phyloP scores from a whole-genome alignment of 257 asterid genomes.

The Pogostemon cablin region DNA sequence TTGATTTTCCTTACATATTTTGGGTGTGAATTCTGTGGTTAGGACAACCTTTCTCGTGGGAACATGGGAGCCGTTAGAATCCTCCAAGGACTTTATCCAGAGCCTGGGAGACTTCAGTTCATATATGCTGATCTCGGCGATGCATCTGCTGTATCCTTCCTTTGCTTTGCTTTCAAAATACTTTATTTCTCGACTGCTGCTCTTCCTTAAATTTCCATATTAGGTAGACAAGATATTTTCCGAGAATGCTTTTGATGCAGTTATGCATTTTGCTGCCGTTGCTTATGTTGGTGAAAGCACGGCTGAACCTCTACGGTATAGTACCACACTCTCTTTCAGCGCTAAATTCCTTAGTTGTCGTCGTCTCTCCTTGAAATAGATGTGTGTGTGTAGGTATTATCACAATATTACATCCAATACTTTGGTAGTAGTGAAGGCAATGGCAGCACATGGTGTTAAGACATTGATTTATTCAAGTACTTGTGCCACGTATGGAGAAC shows the following conservation, averaged over 20 bases:
- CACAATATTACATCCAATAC: conserved; percentile 85
- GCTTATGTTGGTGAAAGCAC: conserved; percentile 95
- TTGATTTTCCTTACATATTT: neutral
- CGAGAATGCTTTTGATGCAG: conserved; percentile 79
- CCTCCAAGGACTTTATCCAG: conserved; percentile 68
- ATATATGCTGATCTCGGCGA: conserved; percentile 85
- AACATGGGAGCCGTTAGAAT: conserved; percentile 82
- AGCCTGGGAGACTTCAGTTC: conserved; percentile 86
- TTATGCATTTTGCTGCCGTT: conserved; percentile 90
- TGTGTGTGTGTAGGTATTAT: conserved; percentile 53
- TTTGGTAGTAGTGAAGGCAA: conserved; percentile 62
- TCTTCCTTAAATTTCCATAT: conserved; percentile 33
- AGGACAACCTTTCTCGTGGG: conserved; percentile 92
- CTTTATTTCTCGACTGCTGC: neutral
- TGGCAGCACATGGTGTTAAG: conserved; percentile 68
- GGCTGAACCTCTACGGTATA: conserved; percentile 67
- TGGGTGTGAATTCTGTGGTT: neutral
- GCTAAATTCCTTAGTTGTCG: too few species aligned
- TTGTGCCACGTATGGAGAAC: conserved; percentile 91
- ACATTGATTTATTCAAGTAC: conserved; percentile 85
- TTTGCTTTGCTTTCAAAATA: neutral
- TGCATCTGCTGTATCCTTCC: conserved; percentile 69
- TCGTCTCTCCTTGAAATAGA: too few species aligned
- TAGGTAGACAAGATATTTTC: conserved; percentile 63
- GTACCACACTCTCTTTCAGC: too few species aligned